Base-by-base conservation (phyloP, 2,329 filamentous ascomycete genomes). In the Xylaria sp. region DNA sequence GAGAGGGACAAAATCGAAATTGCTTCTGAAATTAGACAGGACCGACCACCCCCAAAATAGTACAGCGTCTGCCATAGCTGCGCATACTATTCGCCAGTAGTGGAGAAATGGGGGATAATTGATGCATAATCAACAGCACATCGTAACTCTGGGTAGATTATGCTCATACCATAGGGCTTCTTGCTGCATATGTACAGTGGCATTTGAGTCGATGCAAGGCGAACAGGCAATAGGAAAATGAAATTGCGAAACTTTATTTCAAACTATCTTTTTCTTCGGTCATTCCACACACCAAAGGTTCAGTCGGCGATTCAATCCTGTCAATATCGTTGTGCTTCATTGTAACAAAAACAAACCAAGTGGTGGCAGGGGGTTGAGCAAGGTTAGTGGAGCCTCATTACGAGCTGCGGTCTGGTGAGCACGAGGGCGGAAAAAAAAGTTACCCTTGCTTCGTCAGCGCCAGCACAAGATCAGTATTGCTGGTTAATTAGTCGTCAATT, bases 11-110 rank as follows among this genome's bases (percentile, higher is more conserved):
- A 61, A 59, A 52, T 63, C 53, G 67, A 74, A 70, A 75, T 74
- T 72, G 72, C 72, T 65, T 56, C 61, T 75, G 74, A 76, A 75
- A 76, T 76, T 75, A 72, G 61, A 61, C 52, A 72, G 61, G 71
- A 72, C 67, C 69, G 64, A 63, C 71, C 70, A 67, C 72, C 73
- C 71, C 72, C 67, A 73, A 75, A 74, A 72, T 72, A 70, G 65
- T 60, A 66, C 65, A 69, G 71, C 63, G 63, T 56, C 58, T 62
- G 34, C 20, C n/a, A 45, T 57, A 56, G 59, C 63, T 62, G 60
- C 67, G 23, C 48, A 57, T 58, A 63, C 63, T 55, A 66, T 66
- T 69, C 46, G 63, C 53, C n/a, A 45, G 41, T 28, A 63, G 63
- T 43, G 34, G 55, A 60, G 41, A 36, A 48, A 36, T 39, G 50